Evolutionary conservation across 129 eudicot genomes (phyloP), one percentile per base, ranked within the genome.

Genomic region (Tagetes erecta): DNA sequence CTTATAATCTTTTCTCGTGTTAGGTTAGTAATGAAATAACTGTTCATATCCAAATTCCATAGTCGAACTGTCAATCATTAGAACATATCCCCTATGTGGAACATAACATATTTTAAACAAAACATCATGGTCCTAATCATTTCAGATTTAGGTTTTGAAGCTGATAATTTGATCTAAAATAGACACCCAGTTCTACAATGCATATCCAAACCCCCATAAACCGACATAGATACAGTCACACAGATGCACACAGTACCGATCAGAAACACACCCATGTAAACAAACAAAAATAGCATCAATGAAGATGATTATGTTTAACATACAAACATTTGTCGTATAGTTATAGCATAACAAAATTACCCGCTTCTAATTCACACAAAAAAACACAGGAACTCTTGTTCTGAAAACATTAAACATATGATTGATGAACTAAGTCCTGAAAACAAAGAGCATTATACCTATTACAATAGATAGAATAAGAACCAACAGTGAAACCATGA

Each of bases 401-500:
- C 27, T 27, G 3, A 8, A 34, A 10, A 68, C 4, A 68, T 40
- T 8, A 62, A 9, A 47, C 68, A 66, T 5, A 11, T 51, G 9
- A 53, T 44, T 33, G 3, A 13, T 13, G 31, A 42, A 37, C 12
- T 51, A 78, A 30, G 82, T 75, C 72, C 57, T 70, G 20, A 83
- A 33, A 42, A 70, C 69, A 78, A 75, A 80, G 8, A 86, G 65
- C 13, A 86, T 41, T 27, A 78, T 13, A 56, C 88, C 88, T 36
- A 82, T 20, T 39, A 88, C 20, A 56, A 84, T 64, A 14, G 95
- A 78, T 20, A 86, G 14, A 74, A 82, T 45, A 56, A 86, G 82
- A 78, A 91, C 83, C 68, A 84, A 20, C 42, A 81, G 55, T 58
- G 91, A 83, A 52, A 59, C 67, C 35, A 82, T 45, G 55, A 63